phyloP scores from a whole-genome alignment of 306 rosid species.

The Echinosophora koreensis region DNA sequence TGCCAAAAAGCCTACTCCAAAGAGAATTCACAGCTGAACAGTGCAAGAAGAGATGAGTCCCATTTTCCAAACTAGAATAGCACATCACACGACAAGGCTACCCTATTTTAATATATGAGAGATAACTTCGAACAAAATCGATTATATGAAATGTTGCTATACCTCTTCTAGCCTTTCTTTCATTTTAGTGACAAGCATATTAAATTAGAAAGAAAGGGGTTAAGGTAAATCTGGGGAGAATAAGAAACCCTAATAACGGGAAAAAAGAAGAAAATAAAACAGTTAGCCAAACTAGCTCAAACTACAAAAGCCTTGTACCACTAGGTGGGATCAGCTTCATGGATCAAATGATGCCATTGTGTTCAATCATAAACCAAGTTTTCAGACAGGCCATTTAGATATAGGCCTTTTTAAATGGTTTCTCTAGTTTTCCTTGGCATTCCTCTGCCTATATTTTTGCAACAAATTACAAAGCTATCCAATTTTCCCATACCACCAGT shows the following conservation, averaged over 20 bases:
- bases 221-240: constrained; percentile 5
- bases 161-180: neutral
- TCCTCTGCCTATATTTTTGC: neutral
- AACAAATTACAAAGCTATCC: neutral
- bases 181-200: neutral
- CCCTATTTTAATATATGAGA: constrained; percentile 7
- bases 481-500: neutral
- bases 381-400: too few species aligned
- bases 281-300: neutral
- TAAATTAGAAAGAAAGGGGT: neutral
- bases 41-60: too few species aligned
- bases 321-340: too few species aligned
- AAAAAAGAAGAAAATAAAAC: neutral
- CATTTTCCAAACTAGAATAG: too few species aligned
- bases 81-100: neutral
- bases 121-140: constrained; percentile 1
- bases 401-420: too few species aligned
- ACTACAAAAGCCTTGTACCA: neutral
- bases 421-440: too few species aligned
- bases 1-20: too few species aligned
- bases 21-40: too few species aligned
- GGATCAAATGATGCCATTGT: too few species aligned
- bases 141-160: neutral
- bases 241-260: neutral
- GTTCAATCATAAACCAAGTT: too few species aligned